Conservation (phyloP, 176 grass and related monocot species). For the Oryza coarctata region DNA sequence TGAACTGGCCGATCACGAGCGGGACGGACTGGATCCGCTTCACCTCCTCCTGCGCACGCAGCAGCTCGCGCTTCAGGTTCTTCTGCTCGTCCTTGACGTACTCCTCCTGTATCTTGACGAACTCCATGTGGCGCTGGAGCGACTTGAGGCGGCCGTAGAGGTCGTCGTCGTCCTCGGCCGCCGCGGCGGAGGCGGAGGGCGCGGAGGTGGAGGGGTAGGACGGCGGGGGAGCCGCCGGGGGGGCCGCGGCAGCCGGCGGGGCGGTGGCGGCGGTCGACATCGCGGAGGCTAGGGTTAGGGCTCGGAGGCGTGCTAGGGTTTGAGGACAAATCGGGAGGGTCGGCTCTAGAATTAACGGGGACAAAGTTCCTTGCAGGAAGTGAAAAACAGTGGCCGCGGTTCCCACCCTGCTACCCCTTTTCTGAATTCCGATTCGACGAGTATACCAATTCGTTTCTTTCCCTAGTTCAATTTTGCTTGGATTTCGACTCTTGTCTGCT, state of each 20-base stretch:
- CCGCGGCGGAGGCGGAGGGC: not conserved
- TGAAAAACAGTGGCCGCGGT: too few species aligned
- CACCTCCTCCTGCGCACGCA: constrained; percentile 96
- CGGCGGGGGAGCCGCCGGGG: constrained; percentile 32
- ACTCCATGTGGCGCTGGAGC: constrained; percentile 90
- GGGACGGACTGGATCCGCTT: constrained; percentile 98
- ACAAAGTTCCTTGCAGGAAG: too few species aligned
- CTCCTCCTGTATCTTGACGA: constrained; percentile 96
- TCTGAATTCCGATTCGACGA: too few species aligned
- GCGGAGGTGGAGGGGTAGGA: constrained; percentile 40
- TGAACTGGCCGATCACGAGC: constrained; percentile 97
- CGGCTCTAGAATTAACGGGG: not conserved
- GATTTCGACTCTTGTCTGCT: too few species aligned
- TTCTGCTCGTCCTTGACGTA: constrained; percentile 98
- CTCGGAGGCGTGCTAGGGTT: constrained; percentile 7
- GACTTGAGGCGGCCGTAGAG: constrained; percentile 91
- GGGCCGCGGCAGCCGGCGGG: constrained; percentile 21
- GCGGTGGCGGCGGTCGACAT: constrained; percentile 48
- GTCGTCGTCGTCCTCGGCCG: constrained; percentile 67
- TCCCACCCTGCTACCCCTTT: too few species aligned
- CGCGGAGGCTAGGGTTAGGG: constrained; percentile 8
- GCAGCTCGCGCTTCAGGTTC: constrained; percentile 92
- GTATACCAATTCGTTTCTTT: too few species aligned
- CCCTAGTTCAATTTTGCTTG: too few species aligned
- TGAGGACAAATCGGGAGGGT: not conserved